phyloP scores from a whole-genome alignment of 805 yeast species.

The Priceomyces haplophilus region DNA sequence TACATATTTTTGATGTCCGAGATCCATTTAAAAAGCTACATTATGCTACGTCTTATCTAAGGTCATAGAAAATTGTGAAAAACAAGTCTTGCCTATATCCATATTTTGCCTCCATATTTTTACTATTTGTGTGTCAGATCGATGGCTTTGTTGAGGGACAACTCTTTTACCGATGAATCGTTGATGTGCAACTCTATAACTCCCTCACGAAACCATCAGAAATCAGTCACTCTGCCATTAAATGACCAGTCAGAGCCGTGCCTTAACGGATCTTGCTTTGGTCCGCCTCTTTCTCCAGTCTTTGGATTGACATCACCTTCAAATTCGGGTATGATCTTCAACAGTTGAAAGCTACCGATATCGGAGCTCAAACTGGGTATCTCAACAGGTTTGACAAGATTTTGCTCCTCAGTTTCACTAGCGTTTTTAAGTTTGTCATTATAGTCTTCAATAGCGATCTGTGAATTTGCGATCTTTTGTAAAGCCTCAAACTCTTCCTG shows the following conservation, averaged over 20 bases:
- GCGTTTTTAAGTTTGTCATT: constrained; percentile 46
- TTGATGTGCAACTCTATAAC: not conserved
- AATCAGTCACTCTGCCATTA: constrained; percentile 95
- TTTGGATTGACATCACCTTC: constrained; percentile 91
- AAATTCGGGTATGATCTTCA: constrained; percentile 86
- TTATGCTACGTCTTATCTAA: no score
- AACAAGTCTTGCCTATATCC: not conserved
- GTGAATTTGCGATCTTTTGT: constrained; percentile 76
- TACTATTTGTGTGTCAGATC: no score
- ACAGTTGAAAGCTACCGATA: constrained; percentile 59
- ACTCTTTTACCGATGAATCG: no score
- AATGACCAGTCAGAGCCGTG: constrained; percentile 87
- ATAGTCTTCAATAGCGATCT: constrained; percentile 73
- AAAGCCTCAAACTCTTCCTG: constrained; percentile 90
- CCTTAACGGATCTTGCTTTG: constrained; percentile 91
- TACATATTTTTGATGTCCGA: not conserved
- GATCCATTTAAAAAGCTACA: not conserved
- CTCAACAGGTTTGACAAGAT: constrained; percentile 4
- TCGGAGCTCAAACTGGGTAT: constrained; percentile 44
- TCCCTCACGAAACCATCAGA: constrained; percentile 36
- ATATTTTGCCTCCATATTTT: not conserved
- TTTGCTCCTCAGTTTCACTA: constrained; percentile 20
- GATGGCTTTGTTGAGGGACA: no score
- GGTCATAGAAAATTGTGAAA: no score
- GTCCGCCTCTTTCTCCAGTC: constrained; percentile 96